Percentiles rank a stretch among this genome's conserved stretches.
These are phyloP conservation scores for Populus simonii DNA, from an alignment of 345 rosid species.

Conservation along the genomic window DNA sequence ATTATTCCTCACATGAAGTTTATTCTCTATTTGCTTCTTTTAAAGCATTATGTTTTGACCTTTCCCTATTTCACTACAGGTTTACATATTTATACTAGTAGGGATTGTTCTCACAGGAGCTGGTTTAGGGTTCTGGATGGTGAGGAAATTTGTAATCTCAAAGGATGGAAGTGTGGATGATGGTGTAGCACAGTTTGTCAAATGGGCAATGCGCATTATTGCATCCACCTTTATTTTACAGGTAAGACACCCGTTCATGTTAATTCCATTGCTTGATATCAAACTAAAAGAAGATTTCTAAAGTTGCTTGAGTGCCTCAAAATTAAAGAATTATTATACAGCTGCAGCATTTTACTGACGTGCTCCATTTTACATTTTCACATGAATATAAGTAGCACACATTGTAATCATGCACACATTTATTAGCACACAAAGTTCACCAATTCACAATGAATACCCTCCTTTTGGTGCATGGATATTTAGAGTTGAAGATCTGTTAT, in stretches of 20 bases:
- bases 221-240: constrained; percentile 71
- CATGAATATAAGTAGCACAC: background rate
- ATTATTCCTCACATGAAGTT: background rate
- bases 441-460: background rate
- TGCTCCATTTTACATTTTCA: background rate
- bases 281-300: background rate
- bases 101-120: constrained; percentile 84
- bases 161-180: constrained; percentile 79
- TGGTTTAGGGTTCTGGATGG: constrained; percentile 91
- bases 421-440: too few relatives aligned
- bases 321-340: background rate
- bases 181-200: constrained; percentile 81
- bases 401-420: background rate
- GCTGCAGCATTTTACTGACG: background rate
- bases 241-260: constrained; percentile 36
- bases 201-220: constrained; percentile 83
- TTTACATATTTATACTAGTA: constrained; percentile 55
- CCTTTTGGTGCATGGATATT: background rate
- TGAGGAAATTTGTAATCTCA: constrained; percentile 71
- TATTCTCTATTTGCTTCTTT: background rate
- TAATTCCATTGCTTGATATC: background rate
- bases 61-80: constrained; percentile 42
- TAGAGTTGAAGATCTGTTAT: background rate
- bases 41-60: background rate
- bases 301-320: background rate